Base-by-base conservation (phyloP, 805 yeast genomes). In the Alloascoidea africana region DNA sequence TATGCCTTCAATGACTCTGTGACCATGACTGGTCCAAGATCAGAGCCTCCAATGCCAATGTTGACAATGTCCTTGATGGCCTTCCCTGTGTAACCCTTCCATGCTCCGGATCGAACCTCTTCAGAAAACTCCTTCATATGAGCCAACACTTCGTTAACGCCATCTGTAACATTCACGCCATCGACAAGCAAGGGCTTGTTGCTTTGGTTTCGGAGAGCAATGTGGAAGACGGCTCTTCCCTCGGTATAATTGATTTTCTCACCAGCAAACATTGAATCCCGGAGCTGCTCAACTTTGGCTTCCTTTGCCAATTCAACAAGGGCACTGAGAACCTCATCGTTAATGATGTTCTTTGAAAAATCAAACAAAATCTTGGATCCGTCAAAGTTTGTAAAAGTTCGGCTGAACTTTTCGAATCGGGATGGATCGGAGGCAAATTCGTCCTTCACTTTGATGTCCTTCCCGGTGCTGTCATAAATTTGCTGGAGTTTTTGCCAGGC, bases 1-100 rank as follows among this genome's bases (percentile, higher is more conserved):
- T 89, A 91, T 48, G 83, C 79, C 69, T 89, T 91, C 57, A 91
- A 72, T 33, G 98, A 96, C 67, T 91, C 97, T 44, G 96, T 85
- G 51, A 91, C 97, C 98, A 91, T 91, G 39, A 91, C 97, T 35
- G 98, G 98, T 52, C 98, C 98, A 52, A 91, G 72, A 62, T 91
- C 98, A 18, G 96, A 86, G 50, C 98, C 98, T 58, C 98, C 98
- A 56, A 91, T 91, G 62, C 98, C 98, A 52, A 91, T 84, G 72
- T 91, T 91, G 54, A 91, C 97, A 40, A 91, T 76, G 54, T 85
- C 94, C 50, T 91, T 82, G 63, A 91, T 89, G 51, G 68, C 63
- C 72, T 86, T 85, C 50, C 97, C 97, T 49, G 96, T 78, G 73
- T 82, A 89, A 58, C 98, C 98, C 52, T 74, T 86, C 96, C 97